Base-by-base conservation (phyloP, 2,329 filamentous ascomycete genomes). In the Aspergillus sp. region DNA sequence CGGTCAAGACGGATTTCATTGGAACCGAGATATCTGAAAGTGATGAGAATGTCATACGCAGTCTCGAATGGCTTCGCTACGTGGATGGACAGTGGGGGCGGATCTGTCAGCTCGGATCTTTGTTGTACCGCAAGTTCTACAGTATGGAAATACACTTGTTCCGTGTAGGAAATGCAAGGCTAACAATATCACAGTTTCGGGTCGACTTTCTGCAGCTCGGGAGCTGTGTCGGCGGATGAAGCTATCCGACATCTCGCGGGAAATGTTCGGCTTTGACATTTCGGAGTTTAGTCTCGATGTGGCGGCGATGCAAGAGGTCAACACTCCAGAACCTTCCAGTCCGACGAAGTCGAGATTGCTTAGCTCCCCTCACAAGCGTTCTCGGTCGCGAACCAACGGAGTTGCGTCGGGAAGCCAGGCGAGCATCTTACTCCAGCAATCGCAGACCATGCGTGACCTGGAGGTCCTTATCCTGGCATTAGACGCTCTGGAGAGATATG, bases 11-110 rank as follows among this genome's bases (percentile, higher is more conserved):
- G 5, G 86, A 90, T 61, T 90, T 96, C 70, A 86, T 93, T 56
- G 87, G 88, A 3, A 85, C 86, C 2, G 81, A 86, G 13, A 61
- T 76, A 8, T 78, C 88, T 8, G 82, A 86, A 7, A 76, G 82
- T 47, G 85, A 89, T 61, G 88, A 94, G 63, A 86, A 89, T 36
- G 82, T 96, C 54, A 91, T 97, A 49, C 85, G 89, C 59, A 88
- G 90, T 39, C 78, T 97, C 61, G 90, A 96, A 71, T 98, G 94
- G 93, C 88, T 94, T 73, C 79, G 91, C 60, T 83, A 91, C 58
- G 84, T 94, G 8, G 86, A 90, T 53, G 88, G 85, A 11, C 83
- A 90, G 57, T 93, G 89, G 88, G 80, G 83, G 15, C 82, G 88
- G 60, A 87, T 91, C 21, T 91, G 94, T 68, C 77, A 80, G 17